A percentile compares a stretch with the other conserved stretches of the same genome.
Evolutionary conservation across 257 asterid genomes (phyloP).

Genomic region (Forsythia viridissima): DNA sequence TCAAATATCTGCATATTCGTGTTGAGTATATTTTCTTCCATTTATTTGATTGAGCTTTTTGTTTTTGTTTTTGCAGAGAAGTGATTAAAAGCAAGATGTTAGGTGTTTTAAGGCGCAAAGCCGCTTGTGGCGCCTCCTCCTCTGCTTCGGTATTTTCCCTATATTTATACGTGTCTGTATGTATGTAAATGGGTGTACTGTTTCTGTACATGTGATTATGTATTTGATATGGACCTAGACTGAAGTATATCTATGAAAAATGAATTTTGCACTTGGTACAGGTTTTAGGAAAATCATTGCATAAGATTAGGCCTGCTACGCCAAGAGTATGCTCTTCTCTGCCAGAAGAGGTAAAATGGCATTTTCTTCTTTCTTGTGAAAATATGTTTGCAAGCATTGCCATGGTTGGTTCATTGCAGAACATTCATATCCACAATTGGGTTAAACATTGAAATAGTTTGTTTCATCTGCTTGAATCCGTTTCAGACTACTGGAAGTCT

Average conservation of each 20-base stretch:
- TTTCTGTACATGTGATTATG: background rate
- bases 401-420: background rate
- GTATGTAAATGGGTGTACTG: background rate
- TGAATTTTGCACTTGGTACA: conserved; percentile 26
- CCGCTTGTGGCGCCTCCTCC: conserved; percentile 64
- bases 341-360: conserved; percentile 53
- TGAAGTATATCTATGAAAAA: background rate
- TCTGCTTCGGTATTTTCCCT: conserved; percentile 48
- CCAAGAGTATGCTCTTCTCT: conserved; percentile 34
- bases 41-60: conserved; percentile 8
- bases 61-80: conserved; percentile 33
- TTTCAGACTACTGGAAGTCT: background rate
- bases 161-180: background rate
- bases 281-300: conserved; percentile 58
- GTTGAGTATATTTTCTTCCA: background rate
- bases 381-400: background rate
- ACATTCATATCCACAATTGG: background rate
- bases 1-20: background rate
- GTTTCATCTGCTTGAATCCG: background rate
- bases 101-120: conserved; percentile 85
- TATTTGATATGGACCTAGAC: background rate
- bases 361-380: background rate
- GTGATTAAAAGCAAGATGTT: conserved; percentile 60
- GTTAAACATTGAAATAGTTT: background rate
- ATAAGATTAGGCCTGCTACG: conserved; percentile 42